Base-by-base conservation (phyloP, 2,329 filamentous ascomycete species). In the Fusarium chaquense region DNA sequence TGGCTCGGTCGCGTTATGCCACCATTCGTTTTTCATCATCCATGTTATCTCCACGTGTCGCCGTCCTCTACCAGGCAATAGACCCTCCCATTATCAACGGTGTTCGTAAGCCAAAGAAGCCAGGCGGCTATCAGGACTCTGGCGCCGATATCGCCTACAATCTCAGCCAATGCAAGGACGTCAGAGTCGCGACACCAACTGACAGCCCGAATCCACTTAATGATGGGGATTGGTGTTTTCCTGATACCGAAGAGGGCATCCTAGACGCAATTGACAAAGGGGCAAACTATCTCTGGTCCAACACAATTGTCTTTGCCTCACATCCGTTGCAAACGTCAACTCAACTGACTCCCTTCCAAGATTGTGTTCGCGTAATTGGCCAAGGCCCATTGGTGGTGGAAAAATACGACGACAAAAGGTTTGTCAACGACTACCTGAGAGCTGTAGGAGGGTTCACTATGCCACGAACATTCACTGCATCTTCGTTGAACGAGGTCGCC, bases 351-450 rank as follows among this genome's bases (percentile, higher is more conserved):
- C 45, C 69, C 10, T 72, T 77, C 43, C 72, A 77, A 9, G 69
- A 78, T 10, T 41, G 64, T 0, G 26, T 86, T 0, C 75, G 69
- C 7, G 72, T 86, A 0, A 72, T 86, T 6, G 83, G 83, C 4
- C 84, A 86, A 55, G 81, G 83, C 1, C 83, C 84, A 1, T 67
- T 76, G 6, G 72, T 84, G 7, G 83, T 85, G 0, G 82, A 87
- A 52, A 75, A 77, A 6, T 86, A 83, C 69, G 84, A 86, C 60
- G 83, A 86, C 70, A 87, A 88, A 69, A 77, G 81, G 20, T 80
- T 79, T 43, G 79, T 86, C 13, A 86, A 86, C 64, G 75, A 78
- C 30, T 71, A 82, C 0, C 73, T 87, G 2, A 78, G 81, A 1
- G 57, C 67, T 4, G 46, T 75, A 3, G 79, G 78, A 0, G 62